Evolutionary conservation across 768 basidiomycete species (phyloP), one percentile per base, ranked within the genome.

Genomic region (Mycena maculata): DNA sequence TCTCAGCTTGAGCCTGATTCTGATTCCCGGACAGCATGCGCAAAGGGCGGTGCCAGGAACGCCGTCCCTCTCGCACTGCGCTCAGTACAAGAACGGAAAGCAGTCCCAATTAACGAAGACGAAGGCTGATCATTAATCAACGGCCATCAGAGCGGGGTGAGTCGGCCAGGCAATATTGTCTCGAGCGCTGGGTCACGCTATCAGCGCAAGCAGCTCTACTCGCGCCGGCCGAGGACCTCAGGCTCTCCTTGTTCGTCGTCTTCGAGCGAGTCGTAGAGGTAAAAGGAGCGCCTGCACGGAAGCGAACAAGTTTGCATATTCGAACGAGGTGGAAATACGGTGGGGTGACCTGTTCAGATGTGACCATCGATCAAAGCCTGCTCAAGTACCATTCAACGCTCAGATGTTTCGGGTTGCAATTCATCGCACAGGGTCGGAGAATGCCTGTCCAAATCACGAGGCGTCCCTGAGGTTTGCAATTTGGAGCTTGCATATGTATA

Each of bases 61-160:
- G 41, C 65, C 65, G 65, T 16, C 49, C 53, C 53, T 38, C 45
- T 61, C 65, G 65, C 65, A 49, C 18, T 45, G 36, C 38, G 63
- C 30, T 41, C 30, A 60, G 47, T 31, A 38, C 31, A 39, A 53
- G 36, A 22, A 31, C 41, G 33, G 38, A 50, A 48, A 38, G 41
- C 36, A 52, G 44, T 36, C 41, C 25, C 18, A 10, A 52, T 42
- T 45, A 57, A 61, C 28, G 60, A 60, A 45, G 58, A 38, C 18
- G 63, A 64, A 64, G 55, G 38, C 23, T 44, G 41, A 52, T 58
- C 20, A 25, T 22, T 36, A 18, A 31, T 59, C 36, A 33, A 53
- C 50, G 64, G 64, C 33, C 50, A 65, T 65, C 64, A 65, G 50
- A 65, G 57, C 31, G 56, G 64, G 23, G 20, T 58, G 49, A 12